Evolutionary conservation across 805 yeast species (phyloP).

Genomic region (Yarrowia sp.): DNA sequence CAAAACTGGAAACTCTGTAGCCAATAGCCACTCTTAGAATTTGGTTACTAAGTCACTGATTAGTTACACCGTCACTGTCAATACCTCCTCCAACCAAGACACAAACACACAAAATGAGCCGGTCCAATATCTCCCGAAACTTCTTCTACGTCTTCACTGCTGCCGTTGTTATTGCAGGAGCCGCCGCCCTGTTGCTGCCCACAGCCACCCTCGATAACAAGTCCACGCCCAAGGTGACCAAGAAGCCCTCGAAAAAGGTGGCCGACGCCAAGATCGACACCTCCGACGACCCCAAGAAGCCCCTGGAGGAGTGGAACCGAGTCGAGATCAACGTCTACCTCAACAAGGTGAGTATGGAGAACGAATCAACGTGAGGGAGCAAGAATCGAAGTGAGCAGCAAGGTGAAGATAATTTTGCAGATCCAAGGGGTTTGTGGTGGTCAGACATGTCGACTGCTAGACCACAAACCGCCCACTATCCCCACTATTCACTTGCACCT

Average conservation of each 20-base stretch:
- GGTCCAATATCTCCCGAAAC: constrained; percentile 23
- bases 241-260: constrained; percentile 27
- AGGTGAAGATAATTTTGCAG: too few relatives aligned
- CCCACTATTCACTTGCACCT: too few relatives aligned
- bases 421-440: too few relatives aligned
- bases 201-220: constrained; percentile 33
- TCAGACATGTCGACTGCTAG: too few relatives aligned
- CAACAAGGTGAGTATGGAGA: constrained; percentile 34
- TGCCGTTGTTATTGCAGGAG: constrained; percentile 29
- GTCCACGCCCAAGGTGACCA: constrained; percentile 33
- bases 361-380: not conserved
- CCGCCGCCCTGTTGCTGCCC: constrained; percentile 33
- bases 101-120: constrained; percentile 8
- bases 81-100: not conserved
- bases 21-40: constrained; percentile 18
- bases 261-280: constrained; percentile 25
- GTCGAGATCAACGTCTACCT: constrained; percentile 28
- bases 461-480: too few relatives aligned
- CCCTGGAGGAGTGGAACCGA: constrained; percentile 32
- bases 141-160: constrained; percentile 25
- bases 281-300: constrained; percentile 34
- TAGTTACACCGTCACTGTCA: not conserved
- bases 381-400: not conserved
- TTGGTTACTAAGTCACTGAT: constrained; percentile 16
- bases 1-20: constrained; percentile 25